Conservation (phyloP, 177 flowering plant species). For the Telopea speciosissima region DNA sequence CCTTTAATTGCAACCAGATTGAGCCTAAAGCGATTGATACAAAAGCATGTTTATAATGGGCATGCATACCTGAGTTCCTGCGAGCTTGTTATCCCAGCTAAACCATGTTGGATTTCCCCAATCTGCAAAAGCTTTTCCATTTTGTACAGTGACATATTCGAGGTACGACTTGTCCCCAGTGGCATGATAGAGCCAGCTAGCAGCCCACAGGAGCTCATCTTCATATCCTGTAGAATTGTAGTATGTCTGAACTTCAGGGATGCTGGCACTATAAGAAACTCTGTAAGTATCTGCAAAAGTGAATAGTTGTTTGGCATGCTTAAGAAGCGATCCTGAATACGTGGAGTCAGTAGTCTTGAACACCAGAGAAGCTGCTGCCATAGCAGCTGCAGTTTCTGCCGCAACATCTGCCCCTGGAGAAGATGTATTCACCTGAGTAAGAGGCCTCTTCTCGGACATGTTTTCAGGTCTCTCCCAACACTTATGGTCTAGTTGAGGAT, state of each 20-base stretch:
- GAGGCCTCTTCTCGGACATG: conserved; percentile 72
- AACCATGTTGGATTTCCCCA: conserved; percentile 88
- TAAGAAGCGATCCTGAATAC: conserved; percentile 63
- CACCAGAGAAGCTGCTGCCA: conserved; percentile 92
- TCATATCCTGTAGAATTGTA: conserved; percentile 86
- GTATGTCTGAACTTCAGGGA: conserved; percentile 58
- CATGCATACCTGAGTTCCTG: conserved; percentile 74
- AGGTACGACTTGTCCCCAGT: conserved; percentile 60
- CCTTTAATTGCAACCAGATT: not conserved
- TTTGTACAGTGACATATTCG: conserved; percentile 48
- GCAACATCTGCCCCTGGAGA: conserved; percentile 93
- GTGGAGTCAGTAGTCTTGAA: conserved; percentile 49
- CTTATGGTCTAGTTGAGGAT: conserved; percentile 58
- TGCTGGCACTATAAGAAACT: conserved; percentile 56
- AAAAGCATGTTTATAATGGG: no score
- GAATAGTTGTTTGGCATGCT: conserved; percentile 73
- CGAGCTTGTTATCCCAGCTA: conserved; percentile 92
- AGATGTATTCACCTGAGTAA: conserved; percentile 62
- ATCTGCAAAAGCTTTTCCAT: conserved; percentile 56
- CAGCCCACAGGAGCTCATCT: conserved; percentile 97
- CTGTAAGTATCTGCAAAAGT: conserved; percentile 70
- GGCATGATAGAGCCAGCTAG: conserved; percentile 91
- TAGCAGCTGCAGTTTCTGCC: conserved; percentile 93
- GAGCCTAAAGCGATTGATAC: not conserved
- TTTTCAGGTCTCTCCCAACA: conserved; percentile 95